These are phyloP conservation scores for Beauveria medogensis DNA, from an alignment of 2,329 filamentous ascomycete genomes.

Conservation along the genomic window DNA sequence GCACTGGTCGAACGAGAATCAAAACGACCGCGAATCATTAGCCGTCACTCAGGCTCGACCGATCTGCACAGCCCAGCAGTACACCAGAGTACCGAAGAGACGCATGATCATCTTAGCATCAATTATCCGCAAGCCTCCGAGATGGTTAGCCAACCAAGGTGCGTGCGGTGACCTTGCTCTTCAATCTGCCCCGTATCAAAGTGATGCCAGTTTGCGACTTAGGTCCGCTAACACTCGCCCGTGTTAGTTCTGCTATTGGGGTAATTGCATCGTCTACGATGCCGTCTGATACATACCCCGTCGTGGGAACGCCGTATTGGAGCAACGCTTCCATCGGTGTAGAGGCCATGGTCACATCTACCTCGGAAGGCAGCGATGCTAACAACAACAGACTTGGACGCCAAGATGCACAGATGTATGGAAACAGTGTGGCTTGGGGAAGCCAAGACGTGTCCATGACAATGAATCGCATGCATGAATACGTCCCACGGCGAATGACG, in stretches of 20 bases:
- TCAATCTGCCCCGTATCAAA: too few species aligned
- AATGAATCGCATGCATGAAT: not conserved
- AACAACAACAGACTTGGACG: not conserved
- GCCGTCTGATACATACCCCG: not conserved
- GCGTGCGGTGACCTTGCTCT: not conserved
- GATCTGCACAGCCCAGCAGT: not conserved
- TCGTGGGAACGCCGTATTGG: not conserved
- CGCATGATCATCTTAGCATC: not conserved
- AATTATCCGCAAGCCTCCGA: not conserved
- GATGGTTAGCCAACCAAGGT: not conserved
- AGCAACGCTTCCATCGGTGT: not conserved
- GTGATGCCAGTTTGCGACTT: too few species aligned
- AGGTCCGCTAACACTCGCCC: not conserved
- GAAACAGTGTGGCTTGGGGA: not conserved
- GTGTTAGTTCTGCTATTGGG: not conserved
- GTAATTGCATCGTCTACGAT: not conserved
- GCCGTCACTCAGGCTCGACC: not conserved
- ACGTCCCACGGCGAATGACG: not conserved
- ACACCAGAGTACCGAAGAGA: not conserved
- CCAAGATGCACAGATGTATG: not conserved
- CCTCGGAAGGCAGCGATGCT: not conserved
- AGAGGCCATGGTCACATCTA: not conserved
- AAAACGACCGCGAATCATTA: not conserved
- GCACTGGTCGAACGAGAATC: not conserved
- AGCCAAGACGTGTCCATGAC: not conserved